Evolutionary conservation across 306 rosid genomes (phyloP).

Genomic region (Ceratonia siliqua): DNA sequence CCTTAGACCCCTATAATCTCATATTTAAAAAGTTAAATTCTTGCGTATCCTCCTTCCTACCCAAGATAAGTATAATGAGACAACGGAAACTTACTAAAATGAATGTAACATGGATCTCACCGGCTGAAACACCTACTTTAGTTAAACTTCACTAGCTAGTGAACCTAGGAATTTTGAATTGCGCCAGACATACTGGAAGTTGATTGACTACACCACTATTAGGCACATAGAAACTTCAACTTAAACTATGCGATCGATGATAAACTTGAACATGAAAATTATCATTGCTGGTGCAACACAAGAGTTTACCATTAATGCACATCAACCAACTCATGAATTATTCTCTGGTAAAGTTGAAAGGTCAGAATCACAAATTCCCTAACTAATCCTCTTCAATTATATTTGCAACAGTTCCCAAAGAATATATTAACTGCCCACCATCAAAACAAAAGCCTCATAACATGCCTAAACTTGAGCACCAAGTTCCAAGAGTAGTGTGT

Average conservation of each 20-base stretch:
- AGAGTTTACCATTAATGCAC: background rate
- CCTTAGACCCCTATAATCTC: too few relatives aligned
- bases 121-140: too few relatives aligned
- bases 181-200: too few relatives aligned
- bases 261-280: constrained; percentile 7
- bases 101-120: too few relatives aligned
- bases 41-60: too few relatives aligned
- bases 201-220: background rate
- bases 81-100: too few relatives aligned
- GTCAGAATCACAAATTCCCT: constrained; percentile 12
- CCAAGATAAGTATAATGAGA: too few relatives aligned
- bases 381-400: constrained; percentile 22
- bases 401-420: constrained; percentile 8
- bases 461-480: constrained; percentile 51
- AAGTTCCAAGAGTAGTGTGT: constrained; percentile 84
- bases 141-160: too few relatives aligned
- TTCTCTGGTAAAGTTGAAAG: background rate
- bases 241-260: background rate
- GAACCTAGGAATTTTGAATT: too few relatives aligned
- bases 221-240: background rate
- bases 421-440: constrained; percentile 20
- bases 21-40: too few relatives aligned
- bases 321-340: constrained; percentile 22
- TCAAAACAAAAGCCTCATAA: constrained; percentile 6
- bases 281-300: constrained; percentile 12